A percentile compares a stretch with the other conserved stretches of the same genome.
Conservation (phyloP, 495 filamentous ascomycete genomes). For the Xanthoparmelia taractica region DNA sequence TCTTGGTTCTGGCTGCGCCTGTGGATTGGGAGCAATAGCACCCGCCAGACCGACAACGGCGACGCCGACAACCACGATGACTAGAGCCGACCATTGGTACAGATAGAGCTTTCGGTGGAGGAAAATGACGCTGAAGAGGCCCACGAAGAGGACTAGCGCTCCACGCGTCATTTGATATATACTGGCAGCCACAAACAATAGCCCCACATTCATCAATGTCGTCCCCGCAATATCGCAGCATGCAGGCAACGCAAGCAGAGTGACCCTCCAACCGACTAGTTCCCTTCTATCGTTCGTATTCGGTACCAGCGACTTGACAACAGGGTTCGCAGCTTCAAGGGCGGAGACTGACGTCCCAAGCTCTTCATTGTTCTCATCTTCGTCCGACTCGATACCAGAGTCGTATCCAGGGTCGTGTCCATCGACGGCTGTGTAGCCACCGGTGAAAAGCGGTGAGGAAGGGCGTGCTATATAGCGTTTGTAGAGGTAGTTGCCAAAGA, state of each 20-base stretch:
- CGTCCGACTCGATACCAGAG: slow-evolving; percentile 39
- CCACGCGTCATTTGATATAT: slow-evolving; percentile 99
- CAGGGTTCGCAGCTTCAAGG: slow-evolving; percentile 37
- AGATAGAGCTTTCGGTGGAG: slow-evolving; percentile 64
- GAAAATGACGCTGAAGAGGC: slow-evolving; percentile 89
- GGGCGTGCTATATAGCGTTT: slow-evolving; percentile 42
- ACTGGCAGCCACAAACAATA: slow-evolving; percentile 86
- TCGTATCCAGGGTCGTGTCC: slow-evolving; percentile 30
- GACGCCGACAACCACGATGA: slow-evolving; percentile 81
- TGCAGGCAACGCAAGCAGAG: slow-evolving; percentile 75
- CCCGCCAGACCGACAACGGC: slow-evolving; percentile 85
- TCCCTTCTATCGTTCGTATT: slow-evolving; percentile 41
- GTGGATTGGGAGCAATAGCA: slow-evolving; percentile 61
- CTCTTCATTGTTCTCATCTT: slow-evolving; percentile 34
- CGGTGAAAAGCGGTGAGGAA: slow-evolving; percentile 39
- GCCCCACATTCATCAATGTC: slow-evolving; percentile 91
- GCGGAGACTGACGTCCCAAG: slow-evolving; percentile 30
- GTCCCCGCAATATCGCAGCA: slow-evolving; percentile 92
- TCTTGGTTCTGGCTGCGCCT: slow-evolving; percentile 39
- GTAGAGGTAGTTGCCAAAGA: slow-evolving; percentile 58
- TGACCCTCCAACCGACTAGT: slow-evolving; percentile 63
- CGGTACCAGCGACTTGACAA: slow-evolving; percentile 43
- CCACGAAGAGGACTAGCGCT: slow-evolving; percentile 89
- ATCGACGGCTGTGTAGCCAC: slow-evolving; percentile 58
- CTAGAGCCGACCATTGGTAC: slow-evolving; percentile 84